phyloP scores from a whole-genome alignment of 208 protist species.

The Blechomonas ayalai region DNA sequence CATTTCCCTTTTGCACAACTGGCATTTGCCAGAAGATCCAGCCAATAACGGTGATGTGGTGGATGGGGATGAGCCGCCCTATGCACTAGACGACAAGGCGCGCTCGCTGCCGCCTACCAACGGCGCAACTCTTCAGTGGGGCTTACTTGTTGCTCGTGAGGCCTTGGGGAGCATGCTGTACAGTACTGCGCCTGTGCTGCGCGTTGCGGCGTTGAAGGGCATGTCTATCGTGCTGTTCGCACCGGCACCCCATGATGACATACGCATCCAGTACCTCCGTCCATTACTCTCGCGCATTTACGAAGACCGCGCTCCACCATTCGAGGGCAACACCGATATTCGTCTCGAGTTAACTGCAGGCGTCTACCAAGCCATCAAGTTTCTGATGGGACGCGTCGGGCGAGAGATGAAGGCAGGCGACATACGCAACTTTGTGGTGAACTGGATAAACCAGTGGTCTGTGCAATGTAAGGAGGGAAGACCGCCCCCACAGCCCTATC shows the following conservation, averaged over 20 bases:
- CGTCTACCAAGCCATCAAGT: conserved; percentile 33
- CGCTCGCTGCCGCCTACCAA: conserved; percentile 21
- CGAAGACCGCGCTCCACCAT: conserved; percentile 11
- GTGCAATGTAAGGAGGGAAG: conserved; percentile 13
- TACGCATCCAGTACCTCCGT: conserved; percentile 25
- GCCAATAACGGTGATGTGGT: not conserved
- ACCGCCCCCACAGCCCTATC: conserved; percentile 7
- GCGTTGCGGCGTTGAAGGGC: conserved; percentile 43
- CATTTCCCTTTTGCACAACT: conserved; percentile 39
- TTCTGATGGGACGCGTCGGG: conserved; percentile 44
- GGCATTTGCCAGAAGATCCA: conserved; percentile 8
- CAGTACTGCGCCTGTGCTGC: conserved; percentile 39
- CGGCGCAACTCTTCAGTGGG: conserved; percentile 10
- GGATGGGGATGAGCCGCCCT: not conserved
- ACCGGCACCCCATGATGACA: conserved; percentile 12
- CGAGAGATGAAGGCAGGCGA: conserved; percentile 41
- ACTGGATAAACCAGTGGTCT: conserved; percentile 40
- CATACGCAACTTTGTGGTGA: conserved; percentile 39
- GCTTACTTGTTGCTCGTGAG: conserved; percentile 13
- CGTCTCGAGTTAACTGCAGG: conserved; percentile 48
- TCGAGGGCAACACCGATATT: conserved; percentile 50
- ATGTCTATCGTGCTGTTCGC: conserved; percentile 56
- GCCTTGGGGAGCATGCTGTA: conserved; percentile 30
- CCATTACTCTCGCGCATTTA: conserved; percentile 21
- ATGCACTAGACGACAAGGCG: not conserved